These are phyloP conservation scores for Calonectria hongkongensis DNA, from an alignment of 2,329 filamentous ascomycete genomes.

Conservation along the genomic window DNA sequence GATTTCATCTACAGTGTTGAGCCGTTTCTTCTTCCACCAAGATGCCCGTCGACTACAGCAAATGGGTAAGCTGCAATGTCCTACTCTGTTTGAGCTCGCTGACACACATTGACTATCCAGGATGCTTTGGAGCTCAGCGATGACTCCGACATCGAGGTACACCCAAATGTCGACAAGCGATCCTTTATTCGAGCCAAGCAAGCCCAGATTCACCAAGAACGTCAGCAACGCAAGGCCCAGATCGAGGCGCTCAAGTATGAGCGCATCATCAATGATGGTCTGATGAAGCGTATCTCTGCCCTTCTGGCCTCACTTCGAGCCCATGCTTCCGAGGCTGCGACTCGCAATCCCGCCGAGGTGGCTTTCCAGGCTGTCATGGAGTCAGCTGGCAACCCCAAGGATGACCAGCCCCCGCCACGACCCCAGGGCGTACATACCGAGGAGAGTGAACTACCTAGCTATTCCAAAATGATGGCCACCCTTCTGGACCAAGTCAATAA, in stretches of 20 bases:
- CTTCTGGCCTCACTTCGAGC: constrained; percentile 85
- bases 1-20: neutral
- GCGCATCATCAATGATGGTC: constrained; percentile 92
- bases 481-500: constrained; percentile 94
- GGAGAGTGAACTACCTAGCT: constrained; percentile 84
- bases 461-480: constrained; percentile 99
- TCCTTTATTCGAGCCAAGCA: constrained; percentile 99
- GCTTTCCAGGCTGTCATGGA: constrained; percentile 95
- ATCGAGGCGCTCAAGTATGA: constrained; percentile 96
- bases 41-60: constrained; percentile 78
- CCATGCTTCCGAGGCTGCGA: constrained; percentile 81
- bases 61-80: constrained; percentile 73
- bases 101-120: constrained; percentile 62
- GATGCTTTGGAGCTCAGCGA: constrained; percentile 97
- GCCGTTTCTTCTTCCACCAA: constrained; percentile 34
- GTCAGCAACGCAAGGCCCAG: constrained; percentile 88
- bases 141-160: constrained; percentile 98
- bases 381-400: constrained; percentile 81
- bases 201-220: constrained; percentile 95
- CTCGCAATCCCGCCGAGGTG: constrained; percentile 83
- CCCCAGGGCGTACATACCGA: constrained; percentile 87
- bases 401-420: constrained; percentile 83
- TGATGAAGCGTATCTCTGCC: constrained; percentile 87
- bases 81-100: constrained; percentile 25
- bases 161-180: constrained; percentile 98